Conservation (phyloP, 2,329 filamentous ascomycete species). For the Nemania serpens region DNA sequence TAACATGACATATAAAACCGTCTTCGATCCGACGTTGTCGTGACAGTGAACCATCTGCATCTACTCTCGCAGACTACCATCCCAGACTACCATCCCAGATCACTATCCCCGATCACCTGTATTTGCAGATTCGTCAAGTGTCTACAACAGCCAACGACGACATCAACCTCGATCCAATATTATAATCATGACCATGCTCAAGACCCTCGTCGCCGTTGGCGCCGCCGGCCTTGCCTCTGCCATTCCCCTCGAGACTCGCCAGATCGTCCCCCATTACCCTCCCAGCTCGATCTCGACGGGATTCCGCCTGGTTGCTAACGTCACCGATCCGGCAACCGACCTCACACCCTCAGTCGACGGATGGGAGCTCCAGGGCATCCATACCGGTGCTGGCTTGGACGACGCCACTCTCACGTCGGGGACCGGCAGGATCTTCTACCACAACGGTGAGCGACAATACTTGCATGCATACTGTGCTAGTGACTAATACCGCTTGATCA, state of each 20-base stretch:
- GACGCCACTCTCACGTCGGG: constrained; percentile 44
- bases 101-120: neutral
- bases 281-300: constrained; percentile 33
- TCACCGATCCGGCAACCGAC: constrained; percentile 47
- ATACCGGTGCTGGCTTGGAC: constrained; percentile 49
- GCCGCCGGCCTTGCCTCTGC: constrained; percentile 19
- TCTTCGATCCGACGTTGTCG: neutral
- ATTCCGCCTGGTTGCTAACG: constrained; percentile 52
- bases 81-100: neutral
- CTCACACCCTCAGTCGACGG: constrained; percentile 49
- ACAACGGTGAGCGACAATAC: constrained; percentile 46
- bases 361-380: constrained; percentile 47
- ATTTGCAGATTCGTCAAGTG: too few species aligned
- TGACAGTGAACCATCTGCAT: neutral
- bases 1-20: constrained; percentile 5
- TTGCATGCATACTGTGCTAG: neutral
- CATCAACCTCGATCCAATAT: neutral
- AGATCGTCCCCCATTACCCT: constrained; percentile 30
- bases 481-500: constrained; percentile 1
- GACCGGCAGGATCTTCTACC: constrained; percentile 50
- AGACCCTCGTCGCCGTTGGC: constrained; percentile 14
- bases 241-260: constrained; percentile 18
- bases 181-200: constrained; percentile 18
- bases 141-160: neutral
- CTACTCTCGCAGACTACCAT: neutral